These are phyloP conservation scores for Sporothrix brasiliensis DNA, from an alignment of 2,329 filamentous ascomycete genomes.

Conservation along the genomic window DNA sequence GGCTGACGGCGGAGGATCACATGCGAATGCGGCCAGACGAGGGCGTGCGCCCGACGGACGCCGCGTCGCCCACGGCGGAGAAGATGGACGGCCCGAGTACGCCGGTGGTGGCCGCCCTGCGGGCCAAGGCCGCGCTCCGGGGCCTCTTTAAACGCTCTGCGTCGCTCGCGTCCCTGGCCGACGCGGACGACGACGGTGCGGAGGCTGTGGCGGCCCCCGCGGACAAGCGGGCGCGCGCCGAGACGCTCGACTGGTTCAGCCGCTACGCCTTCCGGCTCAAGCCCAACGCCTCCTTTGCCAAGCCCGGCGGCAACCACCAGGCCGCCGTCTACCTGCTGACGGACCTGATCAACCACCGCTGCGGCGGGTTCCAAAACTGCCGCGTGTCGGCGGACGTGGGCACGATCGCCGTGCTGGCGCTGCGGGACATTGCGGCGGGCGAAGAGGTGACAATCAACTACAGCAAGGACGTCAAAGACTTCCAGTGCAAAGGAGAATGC, in stretches of 20 bases:
- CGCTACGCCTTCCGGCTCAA: slow-evolving; percentile 37
- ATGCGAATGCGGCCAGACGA: slow-evolving; percentile 36
- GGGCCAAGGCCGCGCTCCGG: not conserved
- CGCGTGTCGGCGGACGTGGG: slow-evolving; percentile 37
- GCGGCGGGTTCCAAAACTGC: slow-evolving; percentile 40
- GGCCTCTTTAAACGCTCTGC: not conserved
- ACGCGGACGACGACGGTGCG: not conserved
- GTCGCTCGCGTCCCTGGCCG: not conserved
- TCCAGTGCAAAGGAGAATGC: slow-evolving; percentile 40
- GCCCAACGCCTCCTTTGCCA: slow-evolving; percentile 29
- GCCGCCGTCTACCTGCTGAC: slow-evolving; percentile 37
- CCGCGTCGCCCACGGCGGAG: not conserved
- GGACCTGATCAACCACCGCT: slow-evolving; percentile 45
- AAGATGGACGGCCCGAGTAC: not conserved
- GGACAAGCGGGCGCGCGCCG: slow-evolving; percentile 23
- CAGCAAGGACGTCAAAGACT: slow-evolving; percentile 39
- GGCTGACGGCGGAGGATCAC: slow-evolving; percentile 34
- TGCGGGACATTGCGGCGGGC: slow-evolving; percentile 39
- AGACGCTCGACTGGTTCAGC: slow-evolving; percentile 36
- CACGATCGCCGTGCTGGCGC: slow-evolving; percentile 38
- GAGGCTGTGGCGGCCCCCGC: no score
- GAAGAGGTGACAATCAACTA: slow-evolving; percentile 48
- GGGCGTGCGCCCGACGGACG: not conserved
- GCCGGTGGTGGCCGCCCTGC: not conserved
- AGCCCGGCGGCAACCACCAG: slow-evolving; percentile 31